A percentile compares a stretch with the other conserved stretches of the same genome.
phyloP scores from a whole-genome alignment of 192 early-diverging fungal genomes.

The Podila horticola region DNA sequence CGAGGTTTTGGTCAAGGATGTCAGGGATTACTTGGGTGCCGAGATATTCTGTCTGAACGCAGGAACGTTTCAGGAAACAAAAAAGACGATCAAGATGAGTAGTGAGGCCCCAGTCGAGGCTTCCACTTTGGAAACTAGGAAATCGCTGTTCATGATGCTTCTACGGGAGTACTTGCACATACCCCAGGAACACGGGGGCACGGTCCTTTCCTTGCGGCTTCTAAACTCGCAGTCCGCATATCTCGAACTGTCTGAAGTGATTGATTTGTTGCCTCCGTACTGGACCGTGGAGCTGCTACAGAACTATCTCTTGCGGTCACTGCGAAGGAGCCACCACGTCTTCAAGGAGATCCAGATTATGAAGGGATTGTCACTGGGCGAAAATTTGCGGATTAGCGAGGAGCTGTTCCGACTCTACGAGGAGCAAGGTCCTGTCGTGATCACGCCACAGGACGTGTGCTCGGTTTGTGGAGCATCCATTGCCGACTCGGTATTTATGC shows the following conservation, averaged over 20 bases:
- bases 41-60: slow-evolving; percentile 63
- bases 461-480: slow-evolving; percentile 51
- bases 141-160: slow-evolving; percentile 55
- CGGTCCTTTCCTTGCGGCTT: slow-evolving; percentile 23
- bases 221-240: slow-evolving; percentile 66
- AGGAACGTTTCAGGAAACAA: slow-evolving; percentile 51
- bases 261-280: slow-evolving; percentile 56
- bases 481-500: slow-evolving; percentile 51
- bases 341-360: slow-evolving; percentile 59
- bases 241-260: slow-evolving; percentile 62
- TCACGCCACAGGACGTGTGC: slow-evolving; percentile 52
- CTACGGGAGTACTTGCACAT: slow-evolving; percentile 61
- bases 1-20: slow-evolving; percentile 53
- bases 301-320: slow-evolving; percentile 55
- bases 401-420: slow-evolving; percentile 54
- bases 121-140: slow-evolving; percentile 19
- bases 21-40: slow-evolving; percentile 64
- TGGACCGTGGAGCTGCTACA: slow-evolving; percentile 65
- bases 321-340: slow-evolving; percentile 56
- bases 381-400: slow-evolving; percentile 57
- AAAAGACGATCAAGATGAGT: slow-evolving; percentile 5
- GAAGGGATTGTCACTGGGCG: slow-evolving; percentile 59
- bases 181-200: slow-evolving; percentile 46
- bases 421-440: slow-evolving; percentile 50
- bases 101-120: not conserved